Conservation (phyloP, 345 rosid genomes). For the Aquilaria yunnanensis region DNA sequence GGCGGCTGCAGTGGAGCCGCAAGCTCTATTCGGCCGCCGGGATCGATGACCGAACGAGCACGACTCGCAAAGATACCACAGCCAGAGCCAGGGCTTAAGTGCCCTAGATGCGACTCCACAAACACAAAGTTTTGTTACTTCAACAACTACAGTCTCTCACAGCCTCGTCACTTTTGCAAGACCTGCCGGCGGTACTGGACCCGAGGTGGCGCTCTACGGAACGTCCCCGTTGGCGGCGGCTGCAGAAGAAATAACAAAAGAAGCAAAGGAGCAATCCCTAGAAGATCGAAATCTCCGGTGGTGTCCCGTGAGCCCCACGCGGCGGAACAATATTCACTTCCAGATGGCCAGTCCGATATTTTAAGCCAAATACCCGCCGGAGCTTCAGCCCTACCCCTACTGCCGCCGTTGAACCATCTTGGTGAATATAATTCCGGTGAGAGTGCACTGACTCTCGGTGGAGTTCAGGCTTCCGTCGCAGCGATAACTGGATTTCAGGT, state of each 20-base stretch:
- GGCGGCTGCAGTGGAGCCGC: constrained; percentile 26
- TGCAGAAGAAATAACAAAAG: constrained; percentile 57
- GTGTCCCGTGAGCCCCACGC: constrained; percentile 13
- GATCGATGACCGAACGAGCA: constrained; percentile 54
- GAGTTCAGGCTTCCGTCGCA: constrained; percentile 15
- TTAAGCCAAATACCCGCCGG: constrained; percentile 21
- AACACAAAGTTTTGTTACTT: constrained; percentile 76
- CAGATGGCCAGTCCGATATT: constrained; percentile 19
- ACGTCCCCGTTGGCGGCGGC: constrained; percentile 73
- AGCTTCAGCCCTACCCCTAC: constrained; percentile 27
- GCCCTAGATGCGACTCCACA: constrained; percentile 66
- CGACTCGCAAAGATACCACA: constrained; percentile 47
- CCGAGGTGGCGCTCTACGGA: constrained; percentile 67
- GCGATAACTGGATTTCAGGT: constrained; percentile 11
- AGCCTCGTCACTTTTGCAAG: constrained; percentile 81
- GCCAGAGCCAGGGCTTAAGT: constrained; percentile 49
- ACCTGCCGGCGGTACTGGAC: constrained; percentile 77
- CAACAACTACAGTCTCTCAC: constrained; percentile 70
- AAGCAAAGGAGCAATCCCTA: constrained; percentile 31
- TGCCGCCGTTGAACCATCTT: constrained; percentile 38
- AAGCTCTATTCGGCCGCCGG: constrained; percentile 27
- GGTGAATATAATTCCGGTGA: constrained; percentile 21
- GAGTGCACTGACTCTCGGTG: constrained; percentile 28
- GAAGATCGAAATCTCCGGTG: constrained; percentile 45
- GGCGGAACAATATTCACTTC: constrained; percentile 21